Percentiles rank a stretch among this genome's conserved stretches.
These are phyloP conservation scores for Neonectria coccinea DNA, from an alignment of 2,329 filamentous ascomycete genomes.

Conservation along the genomic window DNA sequence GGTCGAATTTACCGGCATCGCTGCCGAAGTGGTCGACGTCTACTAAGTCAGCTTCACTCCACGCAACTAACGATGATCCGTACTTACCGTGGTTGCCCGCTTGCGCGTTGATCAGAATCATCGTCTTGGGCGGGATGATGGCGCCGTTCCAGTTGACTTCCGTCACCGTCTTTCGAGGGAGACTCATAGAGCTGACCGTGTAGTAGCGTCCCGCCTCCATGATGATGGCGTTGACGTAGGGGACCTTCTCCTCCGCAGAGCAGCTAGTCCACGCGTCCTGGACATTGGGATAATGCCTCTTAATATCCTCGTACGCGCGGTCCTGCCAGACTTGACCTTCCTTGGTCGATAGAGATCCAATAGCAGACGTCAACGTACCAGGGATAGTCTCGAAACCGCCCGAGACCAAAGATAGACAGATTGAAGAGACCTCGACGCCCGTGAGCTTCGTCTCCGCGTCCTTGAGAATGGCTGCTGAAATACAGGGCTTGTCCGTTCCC, in stretches of 20 bases:
- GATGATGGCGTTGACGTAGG: constrained; percentile 61
- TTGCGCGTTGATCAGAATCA: constrained; percentile 67
- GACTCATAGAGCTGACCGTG: constrained; percentile 64
- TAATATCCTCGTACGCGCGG: constrained; percentile 64
- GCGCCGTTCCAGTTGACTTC: constrained; percentile 65
- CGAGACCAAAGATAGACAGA: constrained; percentile 64
- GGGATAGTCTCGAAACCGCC: constrained; percentile 68
- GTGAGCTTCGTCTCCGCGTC: constrained; percentile 65
- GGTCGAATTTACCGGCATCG: constrained; percentile 59
- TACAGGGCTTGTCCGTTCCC: constrained; percentile 65
- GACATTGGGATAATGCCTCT: constrained; percentile 58
- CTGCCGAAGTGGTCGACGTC: constrained; percentile 62
- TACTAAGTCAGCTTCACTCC: constrained; percentile 37
- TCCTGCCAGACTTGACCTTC: constrained; percentile 64
- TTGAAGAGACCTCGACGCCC: constrained; percentile 64
- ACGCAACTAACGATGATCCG: no score
- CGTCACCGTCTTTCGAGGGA: constrained; percentile 62
- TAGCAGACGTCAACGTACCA: constrained; percentile 63
- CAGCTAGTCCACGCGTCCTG: constrained; percentile 59
- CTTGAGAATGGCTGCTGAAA: constrained; percentile 65
- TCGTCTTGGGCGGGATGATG: constrained; percentile 63
- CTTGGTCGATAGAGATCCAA: constrained; percentile 61
- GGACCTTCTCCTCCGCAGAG: constrained; percentile 60
- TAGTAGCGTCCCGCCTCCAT: constrained; percentile 66
- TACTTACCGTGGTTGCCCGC: constrained; percentile 63